These are phyloP conservation scores for Imleria badia DNA, from an alignment of 768 basidiomycete genomes.

Conservation along the genomic window DNA sequence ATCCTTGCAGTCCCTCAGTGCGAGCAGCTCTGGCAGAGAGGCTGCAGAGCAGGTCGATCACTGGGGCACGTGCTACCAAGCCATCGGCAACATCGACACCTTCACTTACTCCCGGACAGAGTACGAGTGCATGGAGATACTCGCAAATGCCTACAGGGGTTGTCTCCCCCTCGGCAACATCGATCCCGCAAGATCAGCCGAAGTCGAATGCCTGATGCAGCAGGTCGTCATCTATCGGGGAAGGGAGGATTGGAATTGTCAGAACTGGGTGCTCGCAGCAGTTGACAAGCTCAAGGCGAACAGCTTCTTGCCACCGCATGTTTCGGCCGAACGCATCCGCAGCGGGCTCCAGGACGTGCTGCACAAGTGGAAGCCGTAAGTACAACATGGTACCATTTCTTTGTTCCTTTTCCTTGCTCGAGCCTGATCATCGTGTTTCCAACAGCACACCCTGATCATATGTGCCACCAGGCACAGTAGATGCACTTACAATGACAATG, in stretches of 20 bases:
- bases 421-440: conserved; percentile 2
- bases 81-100: conserved; percentile 30
- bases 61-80: conserved; percentile 32
- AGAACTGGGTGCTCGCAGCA: conserved; percentile 29
- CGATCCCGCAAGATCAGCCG: conserved; percentile 7
- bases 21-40: conserved; percentile 23
- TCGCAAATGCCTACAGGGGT: conserved; percentile 29
- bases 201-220: conserved; percentile 21
- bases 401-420: not conserved
- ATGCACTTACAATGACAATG: not conserved
- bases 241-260: conserved; percentile 34
- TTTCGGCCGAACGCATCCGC: conserved; percentile 21
- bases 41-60: conserved; percentile 26
- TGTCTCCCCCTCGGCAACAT: conserved; percentile 29
- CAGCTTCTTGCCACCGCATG: conserved; percentile 13
- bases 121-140: conserved; percentile 32
- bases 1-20: conserved; percentile 16
- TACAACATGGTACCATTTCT: not conserved
- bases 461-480: not conserved
- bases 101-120: conserved; percentile 26
- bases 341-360: conserved; percentile 26
- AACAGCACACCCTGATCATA: not conserved
- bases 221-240: conserved; percentile 26
- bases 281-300: conserved; percentile 24
- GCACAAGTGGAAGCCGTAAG: conserved; percentile 22